Base-by-base conservation (phyloP, 2,329 filamentous ascomycete genomes). In the Fusarium penzigii region DNA sequence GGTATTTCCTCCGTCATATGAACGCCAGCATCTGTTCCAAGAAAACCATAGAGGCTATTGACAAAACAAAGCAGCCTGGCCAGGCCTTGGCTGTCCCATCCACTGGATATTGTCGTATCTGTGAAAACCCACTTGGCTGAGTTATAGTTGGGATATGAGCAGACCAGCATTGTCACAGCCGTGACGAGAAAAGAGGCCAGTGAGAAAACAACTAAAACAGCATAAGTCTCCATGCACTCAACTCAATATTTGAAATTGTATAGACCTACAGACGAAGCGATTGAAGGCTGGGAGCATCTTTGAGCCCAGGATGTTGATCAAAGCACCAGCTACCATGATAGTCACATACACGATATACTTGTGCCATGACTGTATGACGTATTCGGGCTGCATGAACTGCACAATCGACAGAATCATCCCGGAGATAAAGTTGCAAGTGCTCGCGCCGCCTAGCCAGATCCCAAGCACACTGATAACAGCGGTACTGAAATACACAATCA, bases 271-370 rank as follows among this genome's bases (percentile, higher is more conserved):
- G 3, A 60, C 25, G 13, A 51, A 36, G n/a, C 60, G 57, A 39
- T 60, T 60, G 29, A 60, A 60, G 0, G 55, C 39, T 2, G 58
- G 58, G 7, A 60, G 52, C 57, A 51, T 57, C n/a, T 25, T 47
- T 1, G 59, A 50, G 9, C 78, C 73, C 52, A 88, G 83, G 2
- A 83, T 81, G 56, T 89, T 89, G 66, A 87, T 73, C 39, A 81
- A 50, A 52, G 87, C 83, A 12, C 82, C 82, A 9, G 78, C 69
- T 42, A 83, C 57, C 10, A 81, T 85, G 59, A 83, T 83, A 5
- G 71, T 82, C 38, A 86, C 78, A 66, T 88, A 89, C 48, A 89
- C 84, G 11, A 88, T 69, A 66, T 89, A 89, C 53, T 87, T 82
- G 58, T 89, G 85, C 82, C 85, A 89, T 13, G 79, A 64, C 57